Conservation (phyloP, 108 stramenopile species). For the Cylindrotheca fusiformis region DNA sequence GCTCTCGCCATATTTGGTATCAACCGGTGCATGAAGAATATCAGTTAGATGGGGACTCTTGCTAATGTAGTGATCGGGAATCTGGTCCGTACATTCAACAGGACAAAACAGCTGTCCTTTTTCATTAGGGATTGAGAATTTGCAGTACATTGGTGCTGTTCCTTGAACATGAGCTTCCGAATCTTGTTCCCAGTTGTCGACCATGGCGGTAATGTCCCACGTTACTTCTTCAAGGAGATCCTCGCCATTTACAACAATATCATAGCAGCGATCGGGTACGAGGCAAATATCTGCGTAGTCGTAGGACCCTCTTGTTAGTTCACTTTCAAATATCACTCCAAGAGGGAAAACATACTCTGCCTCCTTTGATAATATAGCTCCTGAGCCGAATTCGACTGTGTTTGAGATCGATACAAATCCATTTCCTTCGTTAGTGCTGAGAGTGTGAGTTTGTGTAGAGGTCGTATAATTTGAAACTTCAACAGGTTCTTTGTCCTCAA, state of each 20-base stretch:
- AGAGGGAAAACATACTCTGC: slow-evolving; percentile 8
- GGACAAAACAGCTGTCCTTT: slow-evolving; percentile 24
- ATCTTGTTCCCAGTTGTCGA: not conserved
- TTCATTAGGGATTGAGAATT: slow-evolving; percentile 34
- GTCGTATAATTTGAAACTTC: slow-evolving; percentile 5
- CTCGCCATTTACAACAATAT: slow-evolving; percentile 18
- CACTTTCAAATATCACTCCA: slow-evolving; percentile 30
- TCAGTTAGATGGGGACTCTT: not conserved
- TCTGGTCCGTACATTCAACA: not conserved
- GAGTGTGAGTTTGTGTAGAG: slow-evolving; percentile 14
- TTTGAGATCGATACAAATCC: slow-evolving; percentile 18
- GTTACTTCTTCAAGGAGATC: slow-evolving; percentile 29
- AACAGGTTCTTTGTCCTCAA: slow-evolving; percentile 23
- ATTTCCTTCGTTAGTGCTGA: slow-evolving; percentile 4
- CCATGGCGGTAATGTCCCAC: slow-evolving; percentile 26
- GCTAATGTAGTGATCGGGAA: not conserved
- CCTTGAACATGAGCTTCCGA: slow-evolving; percentile 12
- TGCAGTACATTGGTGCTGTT: slow-evolving; percentile 29
- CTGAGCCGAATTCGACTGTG: slow-evolving; percentile 16
- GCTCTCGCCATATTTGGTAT: not conserved
- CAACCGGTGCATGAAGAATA: not conserved
- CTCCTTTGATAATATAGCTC: not conserved
- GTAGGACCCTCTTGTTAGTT: slow-evolving; percentile 8
- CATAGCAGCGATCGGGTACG: slow-evolving; percentile 33
- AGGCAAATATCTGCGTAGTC: slow-evolving; percentile 24